These are phyloP conservation scores for Penicillium sp. DNA, from an alignment of 2,329 filamentous ascomycete genomes.

Conservation along the genomic window DNA sequence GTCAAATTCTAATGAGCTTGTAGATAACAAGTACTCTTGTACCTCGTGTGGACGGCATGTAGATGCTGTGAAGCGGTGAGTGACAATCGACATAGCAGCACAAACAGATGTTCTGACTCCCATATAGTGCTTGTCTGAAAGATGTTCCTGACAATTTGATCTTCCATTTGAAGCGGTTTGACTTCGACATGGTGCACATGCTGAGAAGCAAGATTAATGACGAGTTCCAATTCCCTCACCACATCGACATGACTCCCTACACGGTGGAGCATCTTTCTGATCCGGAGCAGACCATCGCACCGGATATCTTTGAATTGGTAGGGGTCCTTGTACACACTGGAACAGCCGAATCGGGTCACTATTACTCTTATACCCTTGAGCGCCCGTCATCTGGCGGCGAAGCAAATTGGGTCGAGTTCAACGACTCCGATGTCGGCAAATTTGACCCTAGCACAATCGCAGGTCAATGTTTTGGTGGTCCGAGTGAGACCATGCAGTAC, in stretches of 20 bases:
- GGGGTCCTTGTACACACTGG: slow-evolving; percentile 91
- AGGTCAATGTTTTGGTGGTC: slow-evolving; percentile 75
- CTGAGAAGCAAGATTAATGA: slow-evolving; percentile 93
- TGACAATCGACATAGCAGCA: not conserved
- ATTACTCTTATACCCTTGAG: slow-evolving; percentile 92
- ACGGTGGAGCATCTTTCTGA: slow-evolving; percentile 80
- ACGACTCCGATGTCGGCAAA: slow-evolving; percentile 75
- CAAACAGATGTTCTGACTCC: slow-evolving; percentile 11
- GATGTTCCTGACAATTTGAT: slow-evolving; percentile 92
- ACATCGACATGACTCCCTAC: slow-evolving; percentile 84
- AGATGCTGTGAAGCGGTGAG: slow-evolving; percentile 81
- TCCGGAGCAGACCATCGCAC: slow-evolving; percentile 52
- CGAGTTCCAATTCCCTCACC: slow-evolving; percentile 79
- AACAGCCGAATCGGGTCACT: slow-evolving; percentile 90
- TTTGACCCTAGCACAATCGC: slow-evolving; percentile 76
- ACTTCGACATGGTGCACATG: slow-evolving; percentile 60
- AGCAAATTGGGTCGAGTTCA: slow-evolving; percentile 82
- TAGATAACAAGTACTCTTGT: slow-evolving; percentile 97
- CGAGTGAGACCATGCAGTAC: slow-evolving; percentile 54
- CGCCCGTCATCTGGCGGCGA: slow-evolving; percentile 55
- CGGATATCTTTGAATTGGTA: slow-evolving; percentile 89
- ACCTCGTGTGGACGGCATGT: slow-evolving; percentile 85
- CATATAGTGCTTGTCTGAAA: slow-evolving; percentile 74
- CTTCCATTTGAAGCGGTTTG: slow-evolving; percentile 75
- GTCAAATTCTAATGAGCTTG: slow-evolving; percentile 19